These are phyloP conservation scores for Lepidium didymum DNA, from an alignment of 345 rosid species.

Conservation along the genomic window DNA sequence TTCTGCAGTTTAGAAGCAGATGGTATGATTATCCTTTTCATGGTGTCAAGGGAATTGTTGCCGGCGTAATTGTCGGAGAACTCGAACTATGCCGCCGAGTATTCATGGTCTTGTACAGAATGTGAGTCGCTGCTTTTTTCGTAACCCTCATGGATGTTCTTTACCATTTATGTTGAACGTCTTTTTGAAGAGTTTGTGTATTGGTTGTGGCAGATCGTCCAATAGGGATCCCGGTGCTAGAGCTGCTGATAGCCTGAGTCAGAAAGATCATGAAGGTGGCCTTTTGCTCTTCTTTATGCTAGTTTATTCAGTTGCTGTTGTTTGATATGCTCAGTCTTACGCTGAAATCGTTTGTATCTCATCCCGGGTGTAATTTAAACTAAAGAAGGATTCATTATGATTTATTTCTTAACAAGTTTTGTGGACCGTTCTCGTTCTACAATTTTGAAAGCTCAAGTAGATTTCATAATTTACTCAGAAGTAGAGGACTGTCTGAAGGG, in stretches of 20 bases:
- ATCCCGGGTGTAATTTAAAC: not conserved
- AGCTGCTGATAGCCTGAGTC: constrained; percentile 58
- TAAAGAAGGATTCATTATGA: not conserved
- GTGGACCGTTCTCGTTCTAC: not conserved
- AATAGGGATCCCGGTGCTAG: constrained; percentile 80
- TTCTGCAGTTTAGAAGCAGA: constrained; percentile 74
- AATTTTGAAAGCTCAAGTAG: not conserved
- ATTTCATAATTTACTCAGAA: not conserved
- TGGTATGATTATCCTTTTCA: constrained; percentile 96
- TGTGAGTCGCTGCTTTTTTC: constrained; percentile 45
- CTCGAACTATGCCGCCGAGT: constrained; percentile 69
- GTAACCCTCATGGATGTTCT: not conserved
- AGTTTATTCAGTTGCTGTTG: not conserved
- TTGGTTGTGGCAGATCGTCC: constrained; percentile 60
- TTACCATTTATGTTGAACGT: not conserved
- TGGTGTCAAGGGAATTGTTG: constrained; percentile 75
- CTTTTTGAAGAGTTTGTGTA: not conserved
- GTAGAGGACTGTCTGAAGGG: not conserved
- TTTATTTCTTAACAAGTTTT: not conserved
- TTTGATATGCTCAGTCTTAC: not conserved
- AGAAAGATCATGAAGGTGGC: constrained; percentile 77
- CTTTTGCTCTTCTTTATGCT: not conserved
- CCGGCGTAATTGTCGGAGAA: constrained; percentile 88
- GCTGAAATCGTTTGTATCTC: not conserved
- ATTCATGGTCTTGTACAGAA: constrained; percentile 81